Evolutionary conservation across 2,329 filamentous ascomycete genomes (phyloP).

Genomic region (Paracamarosporium sp.): DNA sequence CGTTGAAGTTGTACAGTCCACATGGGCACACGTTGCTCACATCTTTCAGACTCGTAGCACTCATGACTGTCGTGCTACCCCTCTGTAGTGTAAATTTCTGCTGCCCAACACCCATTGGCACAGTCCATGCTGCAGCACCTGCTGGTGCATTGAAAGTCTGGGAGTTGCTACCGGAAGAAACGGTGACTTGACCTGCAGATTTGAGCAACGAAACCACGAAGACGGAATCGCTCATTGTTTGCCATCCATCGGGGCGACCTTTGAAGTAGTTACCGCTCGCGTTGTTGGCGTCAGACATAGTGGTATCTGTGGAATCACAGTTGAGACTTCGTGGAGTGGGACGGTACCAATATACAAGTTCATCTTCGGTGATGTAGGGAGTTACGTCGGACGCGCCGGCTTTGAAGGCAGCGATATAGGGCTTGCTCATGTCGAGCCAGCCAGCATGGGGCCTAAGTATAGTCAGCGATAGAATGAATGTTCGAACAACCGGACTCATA

Average conservation of each 20-base stretch:
- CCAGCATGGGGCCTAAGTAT: slow-evolving; percentile 52
- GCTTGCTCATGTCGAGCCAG: slow-evolving; percentile 62
- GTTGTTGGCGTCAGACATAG: slow-evolving; percentile 45
- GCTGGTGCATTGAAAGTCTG: slow-evolving; percentile 55
- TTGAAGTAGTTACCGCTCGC: slow-evolving; percentile 3
- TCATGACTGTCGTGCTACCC: slow-evolving; percentile 49
- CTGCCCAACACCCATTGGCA: slow-evolving; percentile 56
- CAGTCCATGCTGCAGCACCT: slow-evolving; percentile 52
- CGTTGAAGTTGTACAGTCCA: slow-evolving; percentile 65
- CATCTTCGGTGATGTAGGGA: slow-evolving; percentile 43
- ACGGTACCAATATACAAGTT: slow-evolving; percentile 64
- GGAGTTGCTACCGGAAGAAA: slow-evolving; percentile 54
- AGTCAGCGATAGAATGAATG: background rate
- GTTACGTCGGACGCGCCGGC: slow-evolving; percentile 44
- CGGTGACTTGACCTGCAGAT: slow-evolving; percentile 51
- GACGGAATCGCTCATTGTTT: slow-evolving; percentile 57
- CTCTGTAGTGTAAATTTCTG: slow-evolving; percentile 57
- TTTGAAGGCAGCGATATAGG: slow-evolving; percentile 62
- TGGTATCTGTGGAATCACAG: slow-evolving; percentile 54
- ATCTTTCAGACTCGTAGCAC: slow-evolving; percentile 57
- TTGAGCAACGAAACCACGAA: slow-evolving; percentile 61
- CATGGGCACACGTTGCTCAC: slow-evolving; percentile 58
- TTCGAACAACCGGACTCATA: background rate
- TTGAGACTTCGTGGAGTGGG: slow-evolving; percentile 54
- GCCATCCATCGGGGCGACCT: slow-evolving; percentile 51